A percentile compares a stretch with the other conserved stretches of the same genome.
These are phyloP conservation scores for Lyophyllum atratum DNA, from an alignment of 768 basidiomycete species.

Conservation along the genomic window DNA sequence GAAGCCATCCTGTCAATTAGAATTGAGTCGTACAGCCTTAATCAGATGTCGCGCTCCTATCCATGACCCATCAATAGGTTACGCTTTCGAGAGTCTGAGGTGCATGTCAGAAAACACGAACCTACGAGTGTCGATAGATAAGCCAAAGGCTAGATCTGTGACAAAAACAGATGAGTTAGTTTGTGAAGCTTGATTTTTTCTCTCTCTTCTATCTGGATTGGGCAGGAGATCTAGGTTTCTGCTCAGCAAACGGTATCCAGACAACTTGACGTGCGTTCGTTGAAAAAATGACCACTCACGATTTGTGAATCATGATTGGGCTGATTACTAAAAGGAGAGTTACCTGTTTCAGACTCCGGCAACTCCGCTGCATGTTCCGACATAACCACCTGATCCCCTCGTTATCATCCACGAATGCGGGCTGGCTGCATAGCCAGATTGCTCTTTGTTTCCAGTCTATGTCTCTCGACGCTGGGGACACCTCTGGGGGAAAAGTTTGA, in stretches of 20 bases:
- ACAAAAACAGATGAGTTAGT: background rate
- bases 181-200: background rate
- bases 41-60: background rate
- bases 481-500: conserved; percentile 44
- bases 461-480: background rate
- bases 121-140: background rate
- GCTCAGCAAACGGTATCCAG: background rate
- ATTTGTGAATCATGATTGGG: background rate
- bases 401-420: conserved; percentile 14
- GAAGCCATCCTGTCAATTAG: conserved; percentile 16
- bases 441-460: conserved; percentile 14
- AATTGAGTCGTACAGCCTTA: background rate
- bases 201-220: background rate
- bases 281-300: background rate
- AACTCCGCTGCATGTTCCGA: background rate
- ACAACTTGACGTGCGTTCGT: background rate
- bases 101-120: background rate
- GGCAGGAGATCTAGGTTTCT: background rate
- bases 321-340: background rate
- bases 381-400: background rate
- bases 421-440: conserved; percentile 18
- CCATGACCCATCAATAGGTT: background rate
- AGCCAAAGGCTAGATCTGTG: background rate
- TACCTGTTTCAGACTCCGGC: background rate
- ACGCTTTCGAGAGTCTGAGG: background rate